phyloP scores from a whole-genome alignment of 2,329 filamentous ascomycete genomes.

The Colletotrichum destructivum region DNA sequence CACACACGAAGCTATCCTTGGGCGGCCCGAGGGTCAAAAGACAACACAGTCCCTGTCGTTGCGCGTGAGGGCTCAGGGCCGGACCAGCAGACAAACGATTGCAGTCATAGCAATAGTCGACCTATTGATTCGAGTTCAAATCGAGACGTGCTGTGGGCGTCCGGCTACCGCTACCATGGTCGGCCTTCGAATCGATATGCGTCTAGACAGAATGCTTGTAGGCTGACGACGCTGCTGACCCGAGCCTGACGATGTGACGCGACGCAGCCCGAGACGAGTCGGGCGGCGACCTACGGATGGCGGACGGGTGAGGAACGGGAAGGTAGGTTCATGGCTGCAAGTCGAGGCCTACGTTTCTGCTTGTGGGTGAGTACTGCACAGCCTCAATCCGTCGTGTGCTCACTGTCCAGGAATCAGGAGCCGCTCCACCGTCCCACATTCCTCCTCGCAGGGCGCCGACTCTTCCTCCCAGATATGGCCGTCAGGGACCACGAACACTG shows the following conservation, averaged over 20 bases:
- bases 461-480: slow-evolving; percentile 1
- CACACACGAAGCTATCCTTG: slow-evolving; percentile 12
- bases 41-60: slow-evolving; percentile 13
- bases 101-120: slow-evolving; percentile 9
- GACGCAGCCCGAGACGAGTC: slow-evolving; percentile 11
- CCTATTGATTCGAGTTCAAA: neutral
- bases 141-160: slow-evolving; percentile 10
- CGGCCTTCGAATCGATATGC: neutral
- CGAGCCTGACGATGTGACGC: slow-evolving; percentile 7
- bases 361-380: slow-evolving; percentile 25
- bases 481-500: neutral
- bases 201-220: neutral
- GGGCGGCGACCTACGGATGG: slow-evolving; percentile 12
- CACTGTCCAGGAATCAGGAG: neutral
- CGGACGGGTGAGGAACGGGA: slow-evolving; percentile 7
- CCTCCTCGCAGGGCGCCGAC: slow-evolving; percentile 4
- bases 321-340: neutral
- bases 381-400: slow-evolving; percentile 26
- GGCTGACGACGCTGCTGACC: slow-evolving; percentile 11
- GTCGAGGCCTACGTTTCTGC: slow-evolving; percentile 4
- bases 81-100: slow-evolving; percentile 12
- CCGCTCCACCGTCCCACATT: slow-evolving; percentile 28
- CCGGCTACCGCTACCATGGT: neutral
- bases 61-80: slow-evolving; percentile 10
- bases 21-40: slow-evolving; percentile 5